These are phyloP conservation scores for Pyrrhoderma noxium DNA, from an alignment of 1,284 basidiomycete species.

Conservation along the genomic window DNA sequence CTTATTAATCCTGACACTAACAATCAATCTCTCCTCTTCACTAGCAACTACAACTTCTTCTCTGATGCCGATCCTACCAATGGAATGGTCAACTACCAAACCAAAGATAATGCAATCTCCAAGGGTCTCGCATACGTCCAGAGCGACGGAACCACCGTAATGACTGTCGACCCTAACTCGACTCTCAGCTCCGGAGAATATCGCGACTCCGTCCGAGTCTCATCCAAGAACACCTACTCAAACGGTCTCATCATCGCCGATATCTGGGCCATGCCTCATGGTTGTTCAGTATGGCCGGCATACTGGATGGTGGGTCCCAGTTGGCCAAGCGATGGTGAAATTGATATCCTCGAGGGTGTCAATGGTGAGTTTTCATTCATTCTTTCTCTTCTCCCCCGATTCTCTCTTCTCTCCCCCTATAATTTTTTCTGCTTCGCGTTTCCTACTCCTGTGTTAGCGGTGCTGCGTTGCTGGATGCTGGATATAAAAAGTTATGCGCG, in stretches of 20 bases:
- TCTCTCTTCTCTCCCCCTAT: too few relatives aligned
- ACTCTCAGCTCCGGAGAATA: slow-evolving; percentile 42
- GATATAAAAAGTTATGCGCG: neutral
- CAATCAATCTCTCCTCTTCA: slow-evolving; percentile 3
- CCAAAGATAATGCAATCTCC: slow-evolving; percentile 36
- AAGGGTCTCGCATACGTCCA: slow-evolving; percentile 54
- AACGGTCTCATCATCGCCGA: slow-evolving; percentile 77
- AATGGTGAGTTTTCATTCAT: slow-evolving; percentile 32
- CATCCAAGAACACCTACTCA: slow-evolving; percentile 55
- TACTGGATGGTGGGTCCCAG: slow-evolving; percentile 51
- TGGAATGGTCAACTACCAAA: slow-evolving; percentile 53
- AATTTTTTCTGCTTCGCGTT: too few relatives aligned
- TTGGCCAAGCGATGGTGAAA: slow-evolving; percentile 71
- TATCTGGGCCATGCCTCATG: slow-evolving; percentile 67
- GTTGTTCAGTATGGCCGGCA: slow-evolving; percentile 79
- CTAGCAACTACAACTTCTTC: slow-evolving; percentile 59
- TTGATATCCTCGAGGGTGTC: slow-evolving; percentile 70
- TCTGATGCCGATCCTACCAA: slow-evolving; percentile 56
- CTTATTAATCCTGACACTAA: neutral
- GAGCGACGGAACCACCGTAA: slow-evolving; percentile 42
- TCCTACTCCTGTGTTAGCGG: neutral
- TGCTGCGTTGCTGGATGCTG: slow-evolving; percentile 1
- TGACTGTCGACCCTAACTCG: slow-evolving; percentile 57
- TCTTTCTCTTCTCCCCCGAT: neutral
- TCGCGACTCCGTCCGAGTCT: slow-evolving; percentile 70